These are phyloP conservation scores for Fistulinella prunicolor DNA, from an alignment of 768 basidiomycete genomes.

Conservation along the genomic window DNA sequence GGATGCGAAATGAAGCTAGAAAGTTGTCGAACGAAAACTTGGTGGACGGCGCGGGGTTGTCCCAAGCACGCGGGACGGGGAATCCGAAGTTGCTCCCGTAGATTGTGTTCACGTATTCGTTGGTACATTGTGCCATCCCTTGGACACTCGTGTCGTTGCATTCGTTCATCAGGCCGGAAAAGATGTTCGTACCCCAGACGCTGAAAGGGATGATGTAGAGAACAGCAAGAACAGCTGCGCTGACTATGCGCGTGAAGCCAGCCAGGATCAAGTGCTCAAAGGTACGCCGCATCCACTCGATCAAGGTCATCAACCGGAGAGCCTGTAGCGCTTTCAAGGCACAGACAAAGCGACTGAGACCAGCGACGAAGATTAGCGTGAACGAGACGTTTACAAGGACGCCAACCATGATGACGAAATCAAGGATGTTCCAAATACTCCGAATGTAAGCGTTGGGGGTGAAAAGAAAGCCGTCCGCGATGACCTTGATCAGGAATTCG, in stretches of 20 bases:
- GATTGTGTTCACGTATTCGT: conserved; percentile 68
- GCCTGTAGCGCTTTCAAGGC: conserved; percentile 87
- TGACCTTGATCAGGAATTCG: conserved; percentile 86
- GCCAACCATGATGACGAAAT: conserved; percentile 80
- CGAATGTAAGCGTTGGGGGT: conserved; percentile 89
- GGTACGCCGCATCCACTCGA: conserved; percentile 81
- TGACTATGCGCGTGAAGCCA: conserved; percentile 79
- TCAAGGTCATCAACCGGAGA: conserved; percentile 84
- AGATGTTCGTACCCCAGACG: conserved; percentile 93
- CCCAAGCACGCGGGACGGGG: conserved; percentile 84
- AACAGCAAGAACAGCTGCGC: conserved; percentile 85
- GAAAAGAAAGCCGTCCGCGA: conserved; percentile 91
- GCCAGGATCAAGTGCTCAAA: conserved; percentile 87
- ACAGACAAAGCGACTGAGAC: conserved; percentile 77
- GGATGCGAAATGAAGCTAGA: conserved; percentile 75
- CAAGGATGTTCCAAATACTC: conserved; percentile 89
- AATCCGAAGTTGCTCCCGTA: conserved; percentile 63
- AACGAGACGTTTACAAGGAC: conserved; percentile 73
- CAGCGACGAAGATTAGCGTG: conserved; percentile 70
- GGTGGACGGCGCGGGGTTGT: conserved; percentile 78
- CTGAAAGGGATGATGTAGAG: conserved; percentile 92
- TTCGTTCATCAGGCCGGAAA: conserved; percentile 74
- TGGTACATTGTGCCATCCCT: conserved; percentile 64
- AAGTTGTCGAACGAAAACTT: conserved; percentile 91
- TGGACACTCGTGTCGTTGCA: conserved; percentile 68